phyloP scores from a whole-genome alignment of 2,329 filamentous ascomycete genomes.

The Dothistroma septosporum region DNA sequence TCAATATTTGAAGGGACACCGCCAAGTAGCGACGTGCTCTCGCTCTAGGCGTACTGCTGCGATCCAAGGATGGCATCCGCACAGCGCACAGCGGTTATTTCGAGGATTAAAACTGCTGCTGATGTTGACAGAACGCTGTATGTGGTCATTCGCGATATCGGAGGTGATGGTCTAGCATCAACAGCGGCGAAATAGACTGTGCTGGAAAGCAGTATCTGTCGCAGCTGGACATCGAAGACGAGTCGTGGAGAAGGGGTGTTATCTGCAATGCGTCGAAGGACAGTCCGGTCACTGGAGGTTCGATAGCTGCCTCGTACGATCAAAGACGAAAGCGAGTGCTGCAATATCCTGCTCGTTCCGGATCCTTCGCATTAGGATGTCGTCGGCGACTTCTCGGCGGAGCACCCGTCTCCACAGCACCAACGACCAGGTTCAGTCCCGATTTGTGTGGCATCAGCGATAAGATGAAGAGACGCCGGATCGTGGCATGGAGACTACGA shows the following conservation, averaged over 20 bases:
- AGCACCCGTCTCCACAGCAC: neutral
- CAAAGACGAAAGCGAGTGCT: neutral
- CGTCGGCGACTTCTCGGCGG: neutral
- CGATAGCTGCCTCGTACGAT: neutral
- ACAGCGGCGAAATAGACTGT: too few relatives aligned
- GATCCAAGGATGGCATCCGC: too few relatives aligned
- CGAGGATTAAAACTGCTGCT: too few relatives aligned
- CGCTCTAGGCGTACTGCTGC: too few relatives aligned
- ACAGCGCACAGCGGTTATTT: too few relatives aligned
- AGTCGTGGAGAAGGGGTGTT: neutral
- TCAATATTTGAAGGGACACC: too few relatives aligned
- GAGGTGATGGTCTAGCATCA: too few relatives aligned
- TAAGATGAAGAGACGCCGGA: neutral
- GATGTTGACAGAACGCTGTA: too few relatives aligned
- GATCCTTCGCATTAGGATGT: neutral
- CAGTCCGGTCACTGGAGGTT: neutral
- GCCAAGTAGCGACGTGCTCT: too few relatives aligned
- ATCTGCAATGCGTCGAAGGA: neutral
- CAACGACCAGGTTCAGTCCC: neutral
- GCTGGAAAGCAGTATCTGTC: neutral
- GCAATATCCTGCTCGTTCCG: neutral
- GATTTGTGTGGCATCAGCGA: neutral
- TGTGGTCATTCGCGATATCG: too few relatives aligned
- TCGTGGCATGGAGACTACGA: neutral
- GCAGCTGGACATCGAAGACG: constrained; percentile 22